Percentiles rank a stretch among this genome's conserved stretches.
These are phyloP conservation scores for Oryza longistaminata DNA, from an alignment of 176 grass and related monocot genomes.

Conservation along the genomic window DNA sequence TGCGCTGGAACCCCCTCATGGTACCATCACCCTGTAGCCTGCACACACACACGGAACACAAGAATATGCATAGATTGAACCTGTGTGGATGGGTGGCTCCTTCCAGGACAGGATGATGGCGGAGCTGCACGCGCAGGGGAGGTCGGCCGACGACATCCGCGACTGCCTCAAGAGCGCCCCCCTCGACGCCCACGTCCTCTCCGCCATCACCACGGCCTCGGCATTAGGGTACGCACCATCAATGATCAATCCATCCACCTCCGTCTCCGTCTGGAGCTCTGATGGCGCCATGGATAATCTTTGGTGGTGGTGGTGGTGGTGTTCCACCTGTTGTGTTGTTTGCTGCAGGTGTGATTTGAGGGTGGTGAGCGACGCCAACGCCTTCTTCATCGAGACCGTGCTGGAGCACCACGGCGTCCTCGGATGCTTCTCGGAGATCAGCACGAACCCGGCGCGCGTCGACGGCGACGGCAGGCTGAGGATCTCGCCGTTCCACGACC, in stretches of 20 bases:
- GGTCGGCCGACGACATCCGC: conserved; percentile 59
- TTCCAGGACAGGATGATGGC: conserved; percentile 78
- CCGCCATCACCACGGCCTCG: conserved; percentile 59
- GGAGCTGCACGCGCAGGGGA: conserved; percentile 69
- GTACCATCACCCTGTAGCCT: conserved; percentile 25
- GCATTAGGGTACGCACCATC: conserved; percentile 45
- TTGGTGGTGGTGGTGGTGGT: conserved; percentile 8
- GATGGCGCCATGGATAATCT: too few relatives aligned
- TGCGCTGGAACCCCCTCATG: conserved; percentile 80
- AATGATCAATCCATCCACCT: background rate
- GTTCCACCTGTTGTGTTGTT: background rate
- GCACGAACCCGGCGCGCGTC: conserved; percentile 59
- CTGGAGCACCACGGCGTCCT: conserved; percentile 68
- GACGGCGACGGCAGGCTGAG: conserved; percentile 63
- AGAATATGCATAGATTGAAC: background rate
- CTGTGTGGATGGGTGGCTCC: background rate
- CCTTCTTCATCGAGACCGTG: conserved; percentile 82
- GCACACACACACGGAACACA: background rate
- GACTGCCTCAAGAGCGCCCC: conserved; percentile 59
- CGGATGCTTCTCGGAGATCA: conserved; percentile 75
- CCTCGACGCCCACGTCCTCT: conserved; percentile 51
- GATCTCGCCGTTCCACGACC: conserved; percentile 71
- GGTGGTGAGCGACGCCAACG: conserved; percentile 87
- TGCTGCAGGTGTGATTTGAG: conserved; percentile 63
- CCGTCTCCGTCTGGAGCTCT: too few relatives aligned